These are phyloP conservation scores for Fusarium chlamydosporum DNA, from an alignment of 2,329 filamentous ascomycete genomes.

Conservation along the genomic window DNA sequence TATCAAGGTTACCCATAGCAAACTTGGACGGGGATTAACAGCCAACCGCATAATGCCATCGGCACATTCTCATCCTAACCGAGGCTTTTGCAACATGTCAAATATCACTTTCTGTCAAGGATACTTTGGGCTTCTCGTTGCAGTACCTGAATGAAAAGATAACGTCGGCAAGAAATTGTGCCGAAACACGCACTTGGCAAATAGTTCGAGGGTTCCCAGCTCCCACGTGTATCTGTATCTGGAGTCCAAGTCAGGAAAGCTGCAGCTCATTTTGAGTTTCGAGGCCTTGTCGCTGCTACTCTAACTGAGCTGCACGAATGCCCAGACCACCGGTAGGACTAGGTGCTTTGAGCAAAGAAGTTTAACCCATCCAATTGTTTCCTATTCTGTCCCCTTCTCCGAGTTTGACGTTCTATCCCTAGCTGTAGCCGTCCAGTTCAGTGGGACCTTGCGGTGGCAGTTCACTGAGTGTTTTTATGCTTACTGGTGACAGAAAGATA, in stretches of 20 bases:
- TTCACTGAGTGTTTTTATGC: not conserved
- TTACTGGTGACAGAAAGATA: not conserved
- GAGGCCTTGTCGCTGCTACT: not conserved
- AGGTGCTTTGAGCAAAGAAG: not conserved
- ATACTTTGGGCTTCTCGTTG: not conserved
- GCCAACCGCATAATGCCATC: not conserved
- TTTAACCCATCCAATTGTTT: not conserved
- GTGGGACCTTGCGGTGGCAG: not conserved
- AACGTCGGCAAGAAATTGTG: not conserved
- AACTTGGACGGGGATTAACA: not conserved
- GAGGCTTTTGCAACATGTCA: not conserved
- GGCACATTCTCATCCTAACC: not conserved
- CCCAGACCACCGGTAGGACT: not conserved
- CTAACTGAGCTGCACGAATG: not conserved
- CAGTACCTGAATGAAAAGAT: not conserved
- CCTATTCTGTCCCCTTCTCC: not conserved
- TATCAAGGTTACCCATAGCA: not conserved
- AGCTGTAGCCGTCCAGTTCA: not conserved
- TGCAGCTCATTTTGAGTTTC: not conserved
- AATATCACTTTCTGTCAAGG: not conserved
- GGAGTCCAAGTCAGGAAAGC: not conserved
- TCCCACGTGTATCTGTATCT: not conserved
- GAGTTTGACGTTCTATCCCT: conserved; percentile 1
- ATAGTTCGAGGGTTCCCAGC: not conserved
- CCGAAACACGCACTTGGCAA: conserved; percentile 3